phyloP scores from a whole-genome alignment of 352 stramenopile species.

The Phytophthora syringae region DNA sequence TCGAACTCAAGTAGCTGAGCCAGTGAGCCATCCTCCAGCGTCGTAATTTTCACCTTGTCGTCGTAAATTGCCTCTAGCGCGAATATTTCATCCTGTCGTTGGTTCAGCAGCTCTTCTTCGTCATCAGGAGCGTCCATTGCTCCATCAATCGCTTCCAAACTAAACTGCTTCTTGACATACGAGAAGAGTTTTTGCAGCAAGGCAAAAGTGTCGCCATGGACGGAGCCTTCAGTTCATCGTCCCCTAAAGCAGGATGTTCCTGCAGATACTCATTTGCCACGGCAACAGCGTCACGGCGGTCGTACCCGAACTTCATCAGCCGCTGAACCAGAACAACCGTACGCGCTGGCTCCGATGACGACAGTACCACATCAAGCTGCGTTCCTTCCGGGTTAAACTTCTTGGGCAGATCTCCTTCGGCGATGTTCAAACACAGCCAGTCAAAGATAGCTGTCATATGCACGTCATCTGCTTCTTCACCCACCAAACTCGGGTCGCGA shows the following conservation, averaged over 20 bases:
- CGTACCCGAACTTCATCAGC: constrained; percentile 85
- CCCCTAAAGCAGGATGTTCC: constrained; percentile 27
- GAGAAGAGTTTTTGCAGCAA: constrained; percentile 52
- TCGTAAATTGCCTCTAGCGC: constrained; percentile 87
- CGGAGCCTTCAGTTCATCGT: constrained; percentile 43
- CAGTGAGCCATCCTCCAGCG: constrained; percentile 25
- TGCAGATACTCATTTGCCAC: constrained; percentile 55
- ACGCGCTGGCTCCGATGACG: constrained; percentile 20
- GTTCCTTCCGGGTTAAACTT: constrained; percentile 89
- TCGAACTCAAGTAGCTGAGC: constrained; percentile 54
- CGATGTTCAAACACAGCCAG: constrained; percentile 84
- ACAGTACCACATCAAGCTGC: constrained; percentile 87
- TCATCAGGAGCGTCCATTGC: constrained; percentile 20
- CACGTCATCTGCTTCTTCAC: constrained; percentile 27
- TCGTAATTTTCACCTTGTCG: constrained; percentile 54
- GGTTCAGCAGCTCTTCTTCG: constrained; percentile 52
- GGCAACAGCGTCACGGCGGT: constrained; percentile 55
- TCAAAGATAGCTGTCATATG: constrained; percentile 58
- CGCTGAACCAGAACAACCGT: constrained; percentile 61
- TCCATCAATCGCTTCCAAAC: constrained; percentile 27
- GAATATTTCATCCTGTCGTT: constrained; percentile 80
- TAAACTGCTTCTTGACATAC: constrained; percentile 51
- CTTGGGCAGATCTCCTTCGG: constrained; percentile 78
- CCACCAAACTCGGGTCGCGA: constrained; percentile 10
- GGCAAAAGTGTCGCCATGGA: constrained; percentile 43